Evolutionary conservation across 1,139 yeast species (phyloP).

Genomic region (Sugiyamaella grinbergsii): DNA sequence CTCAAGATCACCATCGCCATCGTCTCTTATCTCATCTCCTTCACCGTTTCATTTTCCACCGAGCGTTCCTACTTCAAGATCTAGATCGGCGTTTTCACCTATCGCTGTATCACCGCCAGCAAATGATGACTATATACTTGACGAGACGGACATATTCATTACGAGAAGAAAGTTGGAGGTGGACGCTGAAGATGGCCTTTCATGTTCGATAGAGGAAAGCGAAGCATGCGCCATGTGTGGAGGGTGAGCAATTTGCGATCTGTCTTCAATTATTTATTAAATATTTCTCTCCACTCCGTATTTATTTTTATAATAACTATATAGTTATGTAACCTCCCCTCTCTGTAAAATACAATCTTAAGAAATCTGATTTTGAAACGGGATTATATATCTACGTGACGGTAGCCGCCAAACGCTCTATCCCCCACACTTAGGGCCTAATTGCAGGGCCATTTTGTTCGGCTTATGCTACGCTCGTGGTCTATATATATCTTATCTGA

Average conservation of each 20-base stretch:
- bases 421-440: neutral
- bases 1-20: conserved; percentile 4
- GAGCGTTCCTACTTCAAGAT: conserved; percentile 29
- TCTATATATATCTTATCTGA: neutral
- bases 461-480: no score
- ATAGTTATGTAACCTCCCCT: neutral
- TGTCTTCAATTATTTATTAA: neutral
- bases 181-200: neutral
- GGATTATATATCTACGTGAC: no score
- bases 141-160: neutral
- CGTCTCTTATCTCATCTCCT: conserved; percentile 1
- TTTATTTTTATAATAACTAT: neutral
- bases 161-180: neutral
- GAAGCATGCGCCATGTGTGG: conserved; percentile 91
- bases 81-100: conserved; percentile 1
- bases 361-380: no score
- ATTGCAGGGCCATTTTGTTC: no score
- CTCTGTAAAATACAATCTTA: neutral
- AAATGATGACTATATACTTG: neutral
- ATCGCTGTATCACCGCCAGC: neutral
- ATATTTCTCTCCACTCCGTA: neutral
- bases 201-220: conserved; percentile 7
- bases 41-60: conserved; percentile 25
- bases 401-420: neutral
- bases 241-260: conserved; percentile 51